Conservation (phyloP, 164 flowering plant genomes). For the Stephania japonica region DNA sequence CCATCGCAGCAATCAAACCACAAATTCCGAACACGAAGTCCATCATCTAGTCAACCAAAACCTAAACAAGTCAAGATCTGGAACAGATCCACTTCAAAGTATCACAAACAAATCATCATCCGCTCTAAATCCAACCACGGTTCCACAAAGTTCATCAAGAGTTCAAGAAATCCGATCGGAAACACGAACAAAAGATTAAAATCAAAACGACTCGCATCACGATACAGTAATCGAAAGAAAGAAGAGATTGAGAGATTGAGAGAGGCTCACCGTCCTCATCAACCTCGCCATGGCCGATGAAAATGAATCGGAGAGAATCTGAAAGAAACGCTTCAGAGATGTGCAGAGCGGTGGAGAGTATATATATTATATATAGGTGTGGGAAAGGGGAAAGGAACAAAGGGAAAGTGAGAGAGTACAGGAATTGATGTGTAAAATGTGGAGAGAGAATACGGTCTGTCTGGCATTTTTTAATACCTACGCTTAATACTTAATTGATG, state of each 20-base stretch:
- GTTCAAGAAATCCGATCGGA: background rate
- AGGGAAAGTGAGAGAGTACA: background rate
- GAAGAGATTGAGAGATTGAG: background rate
- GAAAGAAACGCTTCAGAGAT: background rate
- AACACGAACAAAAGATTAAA: background rate
- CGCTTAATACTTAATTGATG: too few relatives aligned
- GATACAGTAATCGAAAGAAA: background rate
- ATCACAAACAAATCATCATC: background rate
- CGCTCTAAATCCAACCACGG: background rate
- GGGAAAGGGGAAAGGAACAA: background rate
- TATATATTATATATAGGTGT: background rate
- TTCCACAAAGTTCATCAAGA: background rate
- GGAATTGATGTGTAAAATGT: background rate
- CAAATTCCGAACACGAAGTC: background rate
- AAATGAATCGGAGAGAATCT: background rate
- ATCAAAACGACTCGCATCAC: background rate
- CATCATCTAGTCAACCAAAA: background rate
- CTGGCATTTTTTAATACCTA: too few relatives aligned
- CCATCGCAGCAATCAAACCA: background rate
- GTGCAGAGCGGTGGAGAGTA: background rate
- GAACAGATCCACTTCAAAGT: background rate
- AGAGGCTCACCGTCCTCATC: conserved; percentile 4
- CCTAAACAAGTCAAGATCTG: background rate
- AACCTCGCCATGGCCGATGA: background rate
- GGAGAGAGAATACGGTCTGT: background rate